Conservation (phyloP, 2,329 filamentous ascomycete species). For the Fusarium longipes region DNA sequence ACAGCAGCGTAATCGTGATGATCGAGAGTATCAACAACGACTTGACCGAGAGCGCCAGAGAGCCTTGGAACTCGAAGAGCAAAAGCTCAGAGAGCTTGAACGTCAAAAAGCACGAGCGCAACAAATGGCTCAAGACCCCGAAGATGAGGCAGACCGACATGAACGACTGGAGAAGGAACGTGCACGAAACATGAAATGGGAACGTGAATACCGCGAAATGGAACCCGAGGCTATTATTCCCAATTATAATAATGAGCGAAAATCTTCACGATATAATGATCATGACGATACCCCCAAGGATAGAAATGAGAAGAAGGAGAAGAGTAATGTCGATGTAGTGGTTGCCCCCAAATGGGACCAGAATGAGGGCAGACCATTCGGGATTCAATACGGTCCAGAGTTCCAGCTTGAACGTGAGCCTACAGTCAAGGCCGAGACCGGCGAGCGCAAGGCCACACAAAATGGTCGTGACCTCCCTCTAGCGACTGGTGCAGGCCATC, state of each 20-base stretch:
- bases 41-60: conserved; percentile 38
- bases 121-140: conserved; percentile 7
- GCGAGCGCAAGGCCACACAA: conserved; percentile 41
- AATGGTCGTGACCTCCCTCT: conserved; percentile 46
- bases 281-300: conserved; percentile 47
- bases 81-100: conserved; percentile 40
- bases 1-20: conserved; percentile 37
- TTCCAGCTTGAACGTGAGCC: conserved; percentile 40
- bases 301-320: conserved; percentile 39
- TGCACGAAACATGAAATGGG: conserved; percentile 35
- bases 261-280: conserved; percentile 50
- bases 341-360: conserved; percentile 41
- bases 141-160: conserved; percentile 33
- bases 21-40: conserved; percentile 30
- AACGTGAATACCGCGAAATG: conserved; percentile 45
- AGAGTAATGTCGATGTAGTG: conserved; percentile 44
- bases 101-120: conserved; percentile 30
- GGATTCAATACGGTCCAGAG: conserved; percentile 48
- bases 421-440: conserved; percentile 39
- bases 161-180: conserved; percentile 27
- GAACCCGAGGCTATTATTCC: conserved; percentile 47
- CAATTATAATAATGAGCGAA: conserved; percentile 48
- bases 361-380: conserved; percentile 45
- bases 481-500: conserved; percentile 46
- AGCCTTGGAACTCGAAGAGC: conserved; percentile 30